Conservation (phyloP, 2,329 filamentous ascomycete genomes). For the Xylariaceae sp. region DNA sequence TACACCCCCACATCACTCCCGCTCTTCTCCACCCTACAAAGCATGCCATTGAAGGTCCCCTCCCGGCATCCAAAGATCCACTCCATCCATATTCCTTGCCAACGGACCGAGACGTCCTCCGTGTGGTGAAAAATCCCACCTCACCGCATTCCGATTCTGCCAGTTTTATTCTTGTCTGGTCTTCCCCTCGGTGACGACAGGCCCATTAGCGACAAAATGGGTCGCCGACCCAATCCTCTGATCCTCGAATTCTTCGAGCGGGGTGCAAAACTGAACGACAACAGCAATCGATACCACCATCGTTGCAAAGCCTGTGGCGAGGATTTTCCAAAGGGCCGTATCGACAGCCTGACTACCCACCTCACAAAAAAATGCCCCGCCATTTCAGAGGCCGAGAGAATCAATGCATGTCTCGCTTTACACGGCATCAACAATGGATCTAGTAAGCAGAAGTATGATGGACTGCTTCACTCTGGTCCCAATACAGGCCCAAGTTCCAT, state of each 20-base stretch:
- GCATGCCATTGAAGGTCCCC: too few species aligned
- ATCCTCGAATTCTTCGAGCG: conserved; percentile 87
- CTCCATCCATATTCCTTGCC: too few species aligned
- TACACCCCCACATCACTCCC: too few species aligned
- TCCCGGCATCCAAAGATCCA: too few species aligned
- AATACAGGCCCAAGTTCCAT: conserved; percentile 23
- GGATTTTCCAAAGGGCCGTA: conserved; percentile 84
- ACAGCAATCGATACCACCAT: conserved; percentile 87
- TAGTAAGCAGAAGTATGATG: conserved; percentile 12
- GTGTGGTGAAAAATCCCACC: conserved; percentile 20
- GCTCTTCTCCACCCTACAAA: too few species aligned
- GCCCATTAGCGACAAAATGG: conserved; percentile 52
- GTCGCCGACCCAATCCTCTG: conserved; percentile 76
- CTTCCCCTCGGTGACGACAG: conserved; percentile 12
- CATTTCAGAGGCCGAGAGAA: conserved; percentile 68
- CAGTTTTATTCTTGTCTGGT: conserved; percentile 19
- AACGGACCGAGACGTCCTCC: too few species aligned
- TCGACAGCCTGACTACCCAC: conserved; percentile 77
- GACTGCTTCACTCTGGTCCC: conserved; percentile 20
- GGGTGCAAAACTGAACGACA: conserved; percentile 80
- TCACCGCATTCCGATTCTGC: conserved; percentile 29
- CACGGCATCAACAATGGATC: conserved; percentile 58
- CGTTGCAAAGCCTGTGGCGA: conserved; percentile 86
- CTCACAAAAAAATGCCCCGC: conserved; percentile 83
- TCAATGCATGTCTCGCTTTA: conserved; percentile 68